Conservation (phyloP, 495 filamentous ascomycete genomes). For the Hyaloscypha finlandica region DNA sequence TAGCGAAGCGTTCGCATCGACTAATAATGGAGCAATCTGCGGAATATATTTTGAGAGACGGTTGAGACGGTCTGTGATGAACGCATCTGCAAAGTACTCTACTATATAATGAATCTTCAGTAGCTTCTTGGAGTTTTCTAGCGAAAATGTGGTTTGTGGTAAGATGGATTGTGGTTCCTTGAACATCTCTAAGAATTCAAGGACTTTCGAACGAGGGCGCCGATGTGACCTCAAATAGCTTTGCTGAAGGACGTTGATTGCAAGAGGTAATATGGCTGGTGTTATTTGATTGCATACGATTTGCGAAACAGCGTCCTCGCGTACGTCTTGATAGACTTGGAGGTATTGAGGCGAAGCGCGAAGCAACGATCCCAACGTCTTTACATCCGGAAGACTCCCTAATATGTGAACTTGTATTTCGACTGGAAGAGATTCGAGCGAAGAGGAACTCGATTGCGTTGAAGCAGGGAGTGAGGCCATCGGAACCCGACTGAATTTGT, state of each 20-base stretch:
- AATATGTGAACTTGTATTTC: slow-evolving; percentile 6
- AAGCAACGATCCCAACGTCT: background rate
- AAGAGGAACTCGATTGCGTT: background rate
- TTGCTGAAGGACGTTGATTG: background rate
- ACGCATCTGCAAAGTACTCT: slow-evolving; percentile 3
- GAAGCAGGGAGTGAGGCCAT: background rate
- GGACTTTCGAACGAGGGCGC: slow-evolving; percentile 7
- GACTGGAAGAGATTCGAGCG: background rate
- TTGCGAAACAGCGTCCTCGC: background rate
- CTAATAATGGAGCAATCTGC: background rate
- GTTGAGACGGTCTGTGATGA: background rate
- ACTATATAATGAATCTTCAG: background rate
- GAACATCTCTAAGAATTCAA: slow-evolving; percentile 6
- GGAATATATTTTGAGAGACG: background rate
- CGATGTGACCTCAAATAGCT: background rate
- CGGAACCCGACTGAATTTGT: background rate
- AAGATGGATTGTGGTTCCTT: background rate
- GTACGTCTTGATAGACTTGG: slow-evolving; percentile 6
- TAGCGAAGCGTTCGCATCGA: background rate
- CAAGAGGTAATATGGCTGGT: slow-evolving; percentile 9
- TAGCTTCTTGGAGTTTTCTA: slow-evolving; percentile 6
- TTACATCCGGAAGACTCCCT: slow-evolving; percentile 2
- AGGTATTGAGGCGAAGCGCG: slow-evolving; percentile 4
- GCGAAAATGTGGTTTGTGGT: background rate
- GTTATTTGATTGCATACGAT: slow-evolving; percentile 7